Evolutionary conservation across 371 early-diverging fungal species (phyloP), one percentile per base, ranked within the genome.

Genomic region (Choanephora cucurbitarum): DNA sequence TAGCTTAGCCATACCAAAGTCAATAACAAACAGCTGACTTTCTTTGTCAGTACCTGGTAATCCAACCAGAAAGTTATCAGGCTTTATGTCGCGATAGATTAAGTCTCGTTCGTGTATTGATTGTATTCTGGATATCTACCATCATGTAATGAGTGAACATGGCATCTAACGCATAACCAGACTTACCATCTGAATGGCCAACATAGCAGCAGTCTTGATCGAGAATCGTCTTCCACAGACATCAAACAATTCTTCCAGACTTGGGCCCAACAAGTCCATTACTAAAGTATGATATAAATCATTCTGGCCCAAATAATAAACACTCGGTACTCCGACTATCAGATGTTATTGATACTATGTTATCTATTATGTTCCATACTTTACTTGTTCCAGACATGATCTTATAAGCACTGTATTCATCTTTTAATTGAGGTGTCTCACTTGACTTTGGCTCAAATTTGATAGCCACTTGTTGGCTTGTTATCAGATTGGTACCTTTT

Each of bases 71-170:
- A 99, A 99, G 80, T 99, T 99, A 75, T 99, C 99, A 13, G 99
- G 99, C 70, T 99, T 99, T 63, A 99, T 96, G 70, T 99, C 99
- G 53, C 99, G 86, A 76, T 99, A 98, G 33, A 99, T 89, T 52
- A 95, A 77, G 66, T 94, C 91, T 72, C 87, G 87, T 52, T 94
- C 91, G 67, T 99, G 99, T 44, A 99, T 83, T 5, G 85, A 76
- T 77, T 98, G 95, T 22, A 98, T 84, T 33, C 91, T 81, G 17
- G 83, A 82, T 33, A 99, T 78, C 91, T 91, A 49, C 17, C 1
- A n/a, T 19, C 9, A 32, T 32, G 24, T 15, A 33, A 31, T 0
- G 1, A 46, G 4, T 5, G 19, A 44, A 14, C 21, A 45, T 28
- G 48, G 19, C 37, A 37, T 37, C 14, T 3, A 37, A 28, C 28